Evolutionary conservation across 352 stramenopile species (phyloP).

Genomic region (Phytopythium chamaehyphon): DNA sequence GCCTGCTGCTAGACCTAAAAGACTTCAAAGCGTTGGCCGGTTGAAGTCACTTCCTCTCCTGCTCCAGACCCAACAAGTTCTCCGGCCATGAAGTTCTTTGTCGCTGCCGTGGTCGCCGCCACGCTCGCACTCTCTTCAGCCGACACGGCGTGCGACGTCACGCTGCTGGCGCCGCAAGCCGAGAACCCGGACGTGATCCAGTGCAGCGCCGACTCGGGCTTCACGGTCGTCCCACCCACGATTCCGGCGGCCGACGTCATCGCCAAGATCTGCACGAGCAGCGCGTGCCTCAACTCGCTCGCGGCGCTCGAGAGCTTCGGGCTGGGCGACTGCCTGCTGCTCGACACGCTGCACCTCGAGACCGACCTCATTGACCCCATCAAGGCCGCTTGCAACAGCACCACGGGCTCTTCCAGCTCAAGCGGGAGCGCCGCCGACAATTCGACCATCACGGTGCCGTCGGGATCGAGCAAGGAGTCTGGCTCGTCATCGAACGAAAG

Average conservation of each 20-base stretch:
- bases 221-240: conserved; percentile 9
- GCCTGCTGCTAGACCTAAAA: too few species aligned
- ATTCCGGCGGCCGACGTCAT: conserved; percentile 7
- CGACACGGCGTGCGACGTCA: conserved; percentile 10
- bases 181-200: neutral
- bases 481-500: neutral
- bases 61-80: neutral
- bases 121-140: conserved; percentile 2
- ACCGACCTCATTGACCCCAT: conserved; percentile 18
- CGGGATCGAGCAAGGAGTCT: neutral
- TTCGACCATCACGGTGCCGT: neutral
- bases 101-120: conserved; percentile 7
- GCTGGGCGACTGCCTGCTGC: conserved; percentile 25
- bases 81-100: conserved; percentile 13
- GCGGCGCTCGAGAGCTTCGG: conserved; percentile 11
- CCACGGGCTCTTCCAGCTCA: neutral
- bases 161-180: conserved; percentile 5
- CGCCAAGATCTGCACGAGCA: conserved; percentile 18
- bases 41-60: conserved; percentile 4
- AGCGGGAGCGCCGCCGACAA: neutral
- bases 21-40: too few species aligned
- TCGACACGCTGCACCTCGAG: conserved; percentile 14
- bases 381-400: conserved; percentile 2
- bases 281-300: conserved; percentile 17
- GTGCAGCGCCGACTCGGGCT: conserved; percentile 19